Evolutionary conservation across 495 filamentous ascomycete species (phyloP), one percentile per base, ranked within the genome.

Genomic region (Recurvomyces mirabilis): DNA sequence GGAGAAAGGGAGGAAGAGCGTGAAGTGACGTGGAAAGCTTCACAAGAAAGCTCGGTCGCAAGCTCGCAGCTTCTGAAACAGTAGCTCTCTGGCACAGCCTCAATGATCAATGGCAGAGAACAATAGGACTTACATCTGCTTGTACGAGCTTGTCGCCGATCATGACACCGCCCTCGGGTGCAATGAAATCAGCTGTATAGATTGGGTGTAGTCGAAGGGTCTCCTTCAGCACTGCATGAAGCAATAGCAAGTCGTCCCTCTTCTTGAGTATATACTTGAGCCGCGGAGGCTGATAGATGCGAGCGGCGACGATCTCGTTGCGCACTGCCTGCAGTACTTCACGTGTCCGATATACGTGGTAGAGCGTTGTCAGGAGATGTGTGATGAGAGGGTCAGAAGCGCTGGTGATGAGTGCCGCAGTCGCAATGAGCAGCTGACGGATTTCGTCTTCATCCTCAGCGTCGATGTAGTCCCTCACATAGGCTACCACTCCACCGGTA

Each of bases 161-260:
- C 21, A 4, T 5, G 18, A 43, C 29, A 15, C 41, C 41, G 5
- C 26, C 41, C 14, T 43, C 30, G n/a, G 41, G 41, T 20, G 29
- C 6, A 19, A 32, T 15, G 29, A 20, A 33, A 29, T 17, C 20
- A 12, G 15, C 10, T 5, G 5, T 13, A 22, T 33, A 13, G 7
- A 17, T n/a, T n/a, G 12, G 41, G 15, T 41, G 15, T 20, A 43
- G 21, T 32, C 28, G 41, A 13, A 43, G 30, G 4, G 41, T 20
- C 29, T 43, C 41, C 14, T 34, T 25, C 15, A 43, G 30, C 13
- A 22, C 41, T 4, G 41, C 41, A 5, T 43, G 29, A 9, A 43
- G 41, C 14, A 43, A 9, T 22, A 29, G 41, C 41, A 43, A 7
- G 6, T 21, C 14, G 13, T 14, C 6, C 24, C n/a, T 17, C 4